Conservation (phyloP, 2,329 filamentous ascomycete species). For the Bipolaris sorokiniana region DNA sequence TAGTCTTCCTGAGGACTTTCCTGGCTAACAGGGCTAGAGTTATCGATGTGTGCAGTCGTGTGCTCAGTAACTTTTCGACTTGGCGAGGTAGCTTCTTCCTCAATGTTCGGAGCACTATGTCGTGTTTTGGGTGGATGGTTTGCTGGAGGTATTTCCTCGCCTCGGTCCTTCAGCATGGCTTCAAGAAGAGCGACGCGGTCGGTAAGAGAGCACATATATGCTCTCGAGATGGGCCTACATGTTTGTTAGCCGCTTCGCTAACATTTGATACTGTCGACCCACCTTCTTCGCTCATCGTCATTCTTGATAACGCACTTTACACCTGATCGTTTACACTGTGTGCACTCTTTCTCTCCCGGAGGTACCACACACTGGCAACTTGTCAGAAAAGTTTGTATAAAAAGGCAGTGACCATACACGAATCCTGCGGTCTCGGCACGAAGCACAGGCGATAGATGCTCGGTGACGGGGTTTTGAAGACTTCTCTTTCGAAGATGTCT, state of each 20-base stretch:
- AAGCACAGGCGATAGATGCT: constrained; percentile 63
- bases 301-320: constrained; percentile 63
- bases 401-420: constrained; percentile 38
- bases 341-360: constrained; percentile 58
- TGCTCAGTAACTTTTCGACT: constrained; percentile 23
- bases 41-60: constrained; percentile 23
- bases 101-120: constrained; percentile 42
- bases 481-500: constrained; percentile 25
- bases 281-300: constrained; percentile 63
- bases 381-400: constrained; percentile 30
- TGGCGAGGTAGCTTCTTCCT: constrained; percentile 32
- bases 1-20: constrained; percentile 38
- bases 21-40: constrained; percentile 43
- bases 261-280: background rate
- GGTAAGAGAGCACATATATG: constrained; percentile 64
- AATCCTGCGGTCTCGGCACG: constrained; percentile 57
- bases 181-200: constrained; percentile 61
- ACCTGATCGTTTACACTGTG: constrained; percentile 60
- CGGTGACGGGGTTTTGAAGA: constrained; percentile 47
- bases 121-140: constrained; percentile 61
- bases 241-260: constrained; percentile 9
- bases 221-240: constrained; percentile 62
- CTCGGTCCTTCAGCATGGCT: constrained; percentile 58
- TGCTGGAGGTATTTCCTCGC: constrained; percentile 58
- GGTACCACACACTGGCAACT: constrained; percentile 59